phyloP scores from a whole-genome alignment of 2,329 filamentous ascomycete species.

The Pseudocercospora fuligena region DNA sequence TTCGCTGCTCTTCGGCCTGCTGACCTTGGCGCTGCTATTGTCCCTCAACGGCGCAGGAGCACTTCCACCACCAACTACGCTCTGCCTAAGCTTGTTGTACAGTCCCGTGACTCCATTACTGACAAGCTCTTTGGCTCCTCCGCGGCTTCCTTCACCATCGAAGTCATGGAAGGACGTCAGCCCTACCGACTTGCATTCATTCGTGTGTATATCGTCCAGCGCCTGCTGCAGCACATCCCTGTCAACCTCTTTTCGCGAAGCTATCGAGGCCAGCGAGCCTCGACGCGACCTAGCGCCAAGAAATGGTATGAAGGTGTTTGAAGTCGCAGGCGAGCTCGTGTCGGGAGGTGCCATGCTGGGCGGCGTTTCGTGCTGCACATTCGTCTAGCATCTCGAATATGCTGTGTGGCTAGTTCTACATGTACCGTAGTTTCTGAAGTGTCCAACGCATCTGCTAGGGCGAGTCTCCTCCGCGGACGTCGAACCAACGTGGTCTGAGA shows the following conservation, averaged over 20 bases:
- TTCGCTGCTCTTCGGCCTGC: constrained; percentile 35
- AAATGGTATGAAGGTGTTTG: constrained; percentile 36
- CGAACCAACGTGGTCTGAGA: neutral
- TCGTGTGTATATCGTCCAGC: constrained; percentile 85
- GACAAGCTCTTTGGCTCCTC: constrained; percentile 44
- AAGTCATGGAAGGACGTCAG: constrained; percentile 96
- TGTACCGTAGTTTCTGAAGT: neutral
- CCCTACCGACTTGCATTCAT: constrained; percentile 81
- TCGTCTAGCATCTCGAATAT: neutral
- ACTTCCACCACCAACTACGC: constrained; percentile 33
- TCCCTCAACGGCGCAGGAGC: constrained; percentile 24
- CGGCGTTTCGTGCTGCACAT: neutral
- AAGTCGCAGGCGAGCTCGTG: constrained; percentile 33
- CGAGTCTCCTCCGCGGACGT: neutral
- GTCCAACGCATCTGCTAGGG: neutral
- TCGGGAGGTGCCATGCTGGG: constrained; percentile 31
- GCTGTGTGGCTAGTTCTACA: too few species aligned
- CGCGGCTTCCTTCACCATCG: constrained; percentile 66
- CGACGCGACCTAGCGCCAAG: constrained; percentile 41
- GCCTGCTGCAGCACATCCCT: constrained; percentile 76
- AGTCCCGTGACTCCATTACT: constrained; percentile 71
- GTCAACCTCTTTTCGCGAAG: constrained; percentile 55
- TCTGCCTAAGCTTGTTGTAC: constrained; percentile 75
- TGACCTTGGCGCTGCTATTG: constrained; percentile 26
- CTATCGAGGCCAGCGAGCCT: constrained; percentile 47